These are phyloP conservation scores for Barnettozyma botsteinii DNA, from an alignment of 805 yeast genomes.

Conservation along the genomic window DNA sequence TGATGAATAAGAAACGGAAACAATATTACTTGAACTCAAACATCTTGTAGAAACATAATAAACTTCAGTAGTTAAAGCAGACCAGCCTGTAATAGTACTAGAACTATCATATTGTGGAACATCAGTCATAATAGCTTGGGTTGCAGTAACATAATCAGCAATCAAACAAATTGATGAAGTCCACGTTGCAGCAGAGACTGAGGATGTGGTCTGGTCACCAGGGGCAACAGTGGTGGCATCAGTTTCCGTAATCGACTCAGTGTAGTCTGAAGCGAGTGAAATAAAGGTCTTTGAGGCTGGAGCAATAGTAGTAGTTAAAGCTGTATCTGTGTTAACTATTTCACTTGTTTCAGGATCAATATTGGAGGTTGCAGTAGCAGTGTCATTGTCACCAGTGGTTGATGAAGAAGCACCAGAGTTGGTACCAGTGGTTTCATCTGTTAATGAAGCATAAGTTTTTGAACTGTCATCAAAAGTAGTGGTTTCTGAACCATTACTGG, in stretches of 20 bases:
- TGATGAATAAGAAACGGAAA: conserved; percentile 17
- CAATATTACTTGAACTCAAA: conserved; percentile 16
- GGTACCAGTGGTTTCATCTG: neutral
- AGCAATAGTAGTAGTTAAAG: neutral
- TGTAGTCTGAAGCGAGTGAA: neutral
- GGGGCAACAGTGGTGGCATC: neutral
- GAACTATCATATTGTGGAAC: conserved; percentile 18
- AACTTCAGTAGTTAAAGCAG: conserved; percentile 11
- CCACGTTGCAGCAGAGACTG: conserved; percentile 15
- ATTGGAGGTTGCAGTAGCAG: neutral
- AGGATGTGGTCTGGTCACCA: neutral
- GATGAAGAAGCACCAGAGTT: neutral
- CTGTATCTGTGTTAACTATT: neutral
- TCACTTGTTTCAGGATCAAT: neutral
- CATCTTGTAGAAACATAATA: conserved; percentile 20
- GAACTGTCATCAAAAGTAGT: neutral
- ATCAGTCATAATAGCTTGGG: conserved; percentile 18
- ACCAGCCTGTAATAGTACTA: conserved; percentile 22
- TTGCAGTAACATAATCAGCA: conserved; percentile 22
- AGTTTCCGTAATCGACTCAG: neutral
- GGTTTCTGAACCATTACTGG: no score
- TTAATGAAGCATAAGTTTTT: neutral
- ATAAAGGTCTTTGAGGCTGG: neutral
- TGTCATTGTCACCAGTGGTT: neutral
- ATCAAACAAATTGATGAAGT: conserved; percentile 19